Conservation (phyloP, 768 basidiomycete genomes). For the Trametes cubensis region DNA sequence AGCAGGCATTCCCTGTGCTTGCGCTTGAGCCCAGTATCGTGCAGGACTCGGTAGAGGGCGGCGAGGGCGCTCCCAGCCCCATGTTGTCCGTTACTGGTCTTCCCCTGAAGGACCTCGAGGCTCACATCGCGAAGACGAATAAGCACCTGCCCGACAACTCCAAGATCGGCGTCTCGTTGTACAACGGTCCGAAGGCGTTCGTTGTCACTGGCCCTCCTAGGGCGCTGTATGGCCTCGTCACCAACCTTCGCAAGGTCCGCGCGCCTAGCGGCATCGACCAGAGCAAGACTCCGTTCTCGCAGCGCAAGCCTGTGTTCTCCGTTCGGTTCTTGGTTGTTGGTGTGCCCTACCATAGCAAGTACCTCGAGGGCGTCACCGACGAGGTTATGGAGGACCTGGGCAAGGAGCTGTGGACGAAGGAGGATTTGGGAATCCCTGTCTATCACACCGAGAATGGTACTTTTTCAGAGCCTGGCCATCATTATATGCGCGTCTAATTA, state of each 20-base stretch:
- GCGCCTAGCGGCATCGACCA: constrained; percentile 89
- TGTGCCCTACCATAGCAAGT: constrained; percentile 94
- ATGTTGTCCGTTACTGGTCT: constrained; percentile 94
- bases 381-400: constrained; percentile 81
- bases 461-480: constrained; percentile 11
- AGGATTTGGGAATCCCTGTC: constrained; percentile 79
- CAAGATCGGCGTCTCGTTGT: constrained; percentile 81
- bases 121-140: constrained; percentile 87
- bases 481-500: constrained; percentile 12
- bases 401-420: constrained; percentile 74
- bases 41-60: constrained; percentile 85
- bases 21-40: constrained; percentile 87
- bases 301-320: constrained; percentile 91
- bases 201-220: constrained; percentile 92
- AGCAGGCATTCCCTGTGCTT: constrained; percentile 91
- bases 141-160: constrained; percentile 78
- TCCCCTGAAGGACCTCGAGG: constrained; percentile 70
- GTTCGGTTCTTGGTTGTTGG: constrained; percentile 94
- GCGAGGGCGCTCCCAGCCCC: constrained; percentile 90
- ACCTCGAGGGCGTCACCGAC: constrained; percentile 67
- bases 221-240: constrained; percentile 93
- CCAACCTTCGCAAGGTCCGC: constrained; percentile 84
- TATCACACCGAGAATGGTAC: constrained; percentile 92
- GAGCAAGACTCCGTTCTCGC: constrained; percentile 91
- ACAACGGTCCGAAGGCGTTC: constrained; percentile 89